Evolutionary conservation across 1,139 yeast species (phyloP), one percentile per base, ranked within the genome.

Genomic region (Saccharomyces hybrid): DNA sequence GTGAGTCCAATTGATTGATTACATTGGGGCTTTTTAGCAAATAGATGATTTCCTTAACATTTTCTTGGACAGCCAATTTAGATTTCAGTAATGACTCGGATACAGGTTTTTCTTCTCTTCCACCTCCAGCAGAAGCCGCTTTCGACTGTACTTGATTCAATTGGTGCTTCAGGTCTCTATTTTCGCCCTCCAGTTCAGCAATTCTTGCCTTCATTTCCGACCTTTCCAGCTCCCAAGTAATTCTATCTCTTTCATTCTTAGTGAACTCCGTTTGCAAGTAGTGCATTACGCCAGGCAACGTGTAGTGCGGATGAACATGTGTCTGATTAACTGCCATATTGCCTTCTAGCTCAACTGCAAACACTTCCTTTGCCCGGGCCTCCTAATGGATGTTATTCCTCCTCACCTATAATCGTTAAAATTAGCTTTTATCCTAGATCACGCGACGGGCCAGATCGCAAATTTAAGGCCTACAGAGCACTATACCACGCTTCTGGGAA

Each of bases 181-280:
- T 89, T 56, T 83, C 86, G 34, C 81, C 83, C 54, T 78, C 78
- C 34, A 90, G 72, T 51, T 83, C 82, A 1, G 84, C 86, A 53
- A 86, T 81, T 54, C 80, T 75, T 8, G 82, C 73, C 54, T 74
- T 76, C 81, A 79, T 77, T 60, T 79, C 82, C 11, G 81, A 78
- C 49, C 78, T 69, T 61, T 78, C 82, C 53, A 79, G 67, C 56
- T 77, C 82, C 83, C 84, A 81, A 50, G 77, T 77, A 51, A 81
- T 78, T 50, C 83, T 70, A 57, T 79, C 81, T 52, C 81, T 75
- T 63, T 81, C 84, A 63, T 77, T 78, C 50, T 75, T 75, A 56
- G 81, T 80, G 75, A 81, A 80, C 63, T 81, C 84, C 44, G 77
- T 72, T 63, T 81, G 84, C 59, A 81, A 70, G 59, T 78, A 81